Conservation (phyloP, 208 protist species). For the Histomonas meleagridis region DNA sequence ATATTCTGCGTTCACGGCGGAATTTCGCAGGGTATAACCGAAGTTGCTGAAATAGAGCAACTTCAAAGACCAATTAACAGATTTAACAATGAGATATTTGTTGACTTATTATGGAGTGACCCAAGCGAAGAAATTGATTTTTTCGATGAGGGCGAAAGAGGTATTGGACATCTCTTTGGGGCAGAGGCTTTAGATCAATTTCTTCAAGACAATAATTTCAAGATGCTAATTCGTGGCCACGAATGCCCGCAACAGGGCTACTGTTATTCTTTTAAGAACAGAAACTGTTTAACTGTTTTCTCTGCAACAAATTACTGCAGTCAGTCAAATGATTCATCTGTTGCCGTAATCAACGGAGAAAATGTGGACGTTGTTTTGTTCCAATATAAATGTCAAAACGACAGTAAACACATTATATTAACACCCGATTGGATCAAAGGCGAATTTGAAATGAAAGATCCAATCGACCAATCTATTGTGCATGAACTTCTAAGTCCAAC, state of each 20-base stretch:
- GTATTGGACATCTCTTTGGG: neutral
- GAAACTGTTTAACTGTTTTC: neutral
- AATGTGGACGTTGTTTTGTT: too few species aligned
- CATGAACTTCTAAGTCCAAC: too few species aligned
- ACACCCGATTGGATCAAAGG: too few species aligned
- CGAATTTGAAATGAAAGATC: too few species aligned
- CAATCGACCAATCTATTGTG: too few species aligned
- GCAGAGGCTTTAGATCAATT: neutral
- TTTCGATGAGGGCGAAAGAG: neutral
- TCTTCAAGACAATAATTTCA: neutral
- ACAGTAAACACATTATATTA: too few species aligned
- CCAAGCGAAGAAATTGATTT: neutral
- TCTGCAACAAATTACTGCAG: neutral
- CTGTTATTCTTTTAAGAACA: neutral
- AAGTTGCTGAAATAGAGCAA: neutral
- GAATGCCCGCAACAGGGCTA: neutral
- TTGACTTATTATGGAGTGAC: neutral
- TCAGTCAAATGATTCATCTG: neutral
- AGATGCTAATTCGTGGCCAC: neutral
- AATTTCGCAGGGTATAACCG: neutral
- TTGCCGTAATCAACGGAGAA: neutral
- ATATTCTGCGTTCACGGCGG: constrained; percentile 19
- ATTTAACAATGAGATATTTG: neutral
- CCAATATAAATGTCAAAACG: too few species aligned
- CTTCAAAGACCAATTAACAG: neutral